Evolutionary conservation across 495 filamentous ascomycete species (phyloP).

Genomic region (Pseudevernia furfuracea): DNA sequence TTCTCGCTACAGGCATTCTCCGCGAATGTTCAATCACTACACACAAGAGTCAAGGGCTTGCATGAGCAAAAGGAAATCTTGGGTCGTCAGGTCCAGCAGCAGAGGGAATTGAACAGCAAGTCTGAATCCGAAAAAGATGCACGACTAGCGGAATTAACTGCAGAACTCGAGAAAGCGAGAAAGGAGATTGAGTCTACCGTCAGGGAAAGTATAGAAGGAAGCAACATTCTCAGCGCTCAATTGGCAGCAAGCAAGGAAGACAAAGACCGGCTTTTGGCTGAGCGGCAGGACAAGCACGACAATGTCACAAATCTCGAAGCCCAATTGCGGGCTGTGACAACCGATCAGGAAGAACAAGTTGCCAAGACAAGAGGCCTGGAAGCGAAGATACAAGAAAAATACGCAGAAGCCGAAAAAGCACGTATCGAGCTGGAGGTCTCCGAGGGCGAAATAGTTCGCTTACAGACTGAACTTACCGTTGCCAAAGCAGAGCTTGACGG

Average conservation of each 20-base stretch:
- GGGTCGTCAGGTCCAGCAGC: slow-evolving; percentile 83
- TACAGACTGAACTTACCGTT: slow-evolving; percentile 87
- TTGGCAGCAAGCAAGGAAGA: slow-evolving; percentile 13
- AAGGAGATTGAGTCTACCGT: slow-evolving; percentile 37
- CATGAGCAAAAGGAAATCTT: slow-evolving; percentile 79
- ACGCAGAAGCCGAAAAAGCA: slow-evolving; percentile 45
- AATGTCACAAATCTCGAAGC: slow-evolving; percentile 10
- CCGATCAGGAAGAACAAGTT: slow-evolving; percentile 23
- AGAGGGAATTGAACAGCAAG: slow-evolving; percentile 74
- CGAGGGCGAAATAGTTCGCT: slow-evolving; percentile 72
- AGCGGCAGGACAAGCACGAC: slow-evolving; percentile 12
- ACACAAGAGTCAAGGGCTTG: slow-evolving; percentile 46
- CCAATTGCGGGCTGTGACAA: not conserved
- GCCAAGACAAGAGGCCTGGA: slow-evolving; percentile 4
- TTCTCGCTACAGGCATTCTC: slow-evolving; percentile 66
- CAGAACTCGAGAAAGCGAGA: slow-evolving; percentile 41
- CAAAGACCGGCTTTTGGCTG: slow-evolving; percentile 16
- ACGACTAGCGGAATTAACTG: slow-evolving; percentile 43
- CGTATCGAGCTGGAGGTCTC: slow-evolving; percentile 61
- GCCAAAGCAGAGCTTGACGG: slow-evolving; percentile 91
- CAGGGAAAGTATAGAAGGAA: slow-evolving; percentile 18
- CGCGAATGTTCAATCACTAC: slow-evolving; percentile 68
- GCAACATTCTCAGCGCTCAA: slow-evolving; percentile 10
- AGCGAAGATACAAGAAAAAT: slow-evolving; percentile 29
- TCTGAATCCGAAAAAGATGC: slow-evolving; percentile 52